Conservation (phyloP, 805 yeast species). For the Suhomyces vadensis region DNA sequence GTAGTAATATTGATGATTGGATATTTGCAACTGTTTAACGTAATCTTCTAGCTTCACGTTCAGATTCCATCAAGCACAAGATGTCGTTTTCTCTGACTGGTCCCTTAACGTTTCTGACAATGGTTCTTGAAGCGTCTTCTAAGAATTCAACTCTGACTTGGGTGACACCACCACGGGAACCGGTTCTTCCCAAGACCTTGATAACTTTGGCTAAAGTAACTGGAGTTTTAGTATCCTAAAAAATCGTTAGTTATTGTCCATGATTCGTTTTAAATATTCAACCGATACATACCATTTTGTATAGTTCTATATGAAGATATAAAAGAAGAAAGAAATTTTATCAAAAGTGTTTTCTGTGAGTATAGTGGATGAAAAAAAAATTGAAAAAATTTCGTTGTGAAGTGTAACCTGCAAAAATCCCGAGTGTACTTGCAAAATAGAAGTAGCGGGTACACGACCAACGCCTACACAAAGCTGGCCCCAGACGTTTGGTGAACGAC, state of each 20-base stretch:
- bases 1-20: conserved; percentile 6
- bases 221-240: conserved; percentile 71
- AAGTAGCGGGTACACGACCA: not conserved
- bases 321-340: conserved; percentile 13
- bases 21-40: conserved; percentile 49
- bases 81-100: conserved; percentile 98
- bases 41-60: conserved; percentile 98
- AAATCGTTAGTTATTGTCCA: conserved; percentile 2
- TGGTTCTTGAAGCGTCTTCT: conserved; percentile 93
- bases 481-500: not conserved
- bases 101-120: conserved; percentile 96
- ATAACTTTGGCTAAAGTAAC: conserved; percentile 99
- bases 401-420: conserved; percentile 7
- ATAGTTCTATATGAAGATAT: conserved; percentile 13
- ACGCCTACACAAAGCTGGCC: not conserved
- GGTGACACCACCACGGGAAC: conserved; percentile 99
- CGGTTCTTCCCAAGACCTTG: conserved; percentile 99
- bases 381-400: conserved; percentile 7
- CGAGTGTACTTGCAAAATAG: not conserved
- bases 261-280: conserved; percentile 9
- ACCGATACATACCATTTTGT: conserved; percentile 23
- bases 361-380: conserved; percentile 9
- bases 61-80: conserved; percentile 99
- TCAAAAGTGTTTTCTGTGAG: conserved; percentile 4
- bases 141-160: conserved; percentile 97